These are phyloP conservation scores for Curvularia sp. DNA, from an alignment of 2,329 filamentous ascomycete species.

Conservation along the genomic window DNA sequence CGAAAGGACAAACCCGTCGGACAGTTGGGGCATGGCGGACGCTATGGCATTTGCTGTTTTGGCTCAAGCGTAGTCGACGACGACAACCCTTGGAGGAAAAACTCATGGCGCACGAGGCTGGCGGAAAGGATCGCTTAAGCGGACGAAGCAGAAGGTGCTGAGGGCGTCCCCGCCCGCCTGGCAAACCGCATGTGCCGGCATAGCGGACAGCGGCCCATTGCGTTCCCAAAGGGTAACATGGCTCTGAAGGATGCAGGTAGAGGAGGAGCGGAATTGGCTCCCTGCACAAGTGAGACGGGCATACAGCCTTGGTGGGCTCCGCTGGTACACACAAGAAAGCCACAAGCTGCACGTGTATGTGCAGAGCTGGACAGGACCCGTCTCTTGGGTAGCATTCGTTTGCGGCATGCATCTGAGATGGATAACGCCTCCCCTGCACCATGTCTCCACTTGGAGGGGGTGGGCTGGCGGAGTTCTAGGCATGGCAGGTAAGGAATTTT, in stretches of 20 bases:
- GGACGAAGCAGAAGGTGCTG: slow-evolving; percentile 9
- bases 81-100: not conserved
- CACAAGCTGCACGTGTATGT: slow-evolving; percentile 16
- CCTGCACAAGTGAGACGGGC: slow-evolving; percentile 18
- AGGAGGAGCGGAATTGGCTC: slow-evolving; percentile 2
- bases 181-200: not conserved
- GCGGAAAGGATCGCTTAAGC: slow-evolving; percentile 13
- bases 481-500: slow-evolving; percentile 4
- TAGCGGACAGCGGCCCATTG: slow-evolving; percentile 9
- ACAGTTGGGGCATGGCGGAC: slow-evolving; percentile 3
- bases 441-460: slow-evolving; percentile 9
- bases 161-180: slow-evolving; percentile 7
- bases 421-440: slow-evolving; percentile 6
- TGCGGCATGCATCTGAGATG: slow-evolving; percentile 10
- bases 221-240: slow-evolving; percentile 35
- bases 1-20: slow-evolving; percentile 13
- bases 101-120: slow-evolving; percentile 18
- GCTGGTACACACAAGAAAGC: slow-evolving; percentile 15
- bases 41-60: slow-evolving; percentile 34
- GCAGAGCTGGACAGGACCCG: slow-evolving; percentile 7
- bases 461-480: slow-evolving; percentile 9
- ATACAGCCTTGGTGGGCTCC: slow-evolving; percentile 17
- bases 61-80: slow-evolving; percentile 25
- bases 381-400: slow-evolving; percentile 22
- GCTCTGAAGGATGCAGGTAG: slow-evolving; percentile 26